Percentiles rank a stretch among this genome's conserved stretches.
These are phyloP conservation scores for Pseudogymnoascus sp. DNA, from an alignment of 2,329 filamentous ascomycete genomes.

Conservation along the genomic window DNA sequence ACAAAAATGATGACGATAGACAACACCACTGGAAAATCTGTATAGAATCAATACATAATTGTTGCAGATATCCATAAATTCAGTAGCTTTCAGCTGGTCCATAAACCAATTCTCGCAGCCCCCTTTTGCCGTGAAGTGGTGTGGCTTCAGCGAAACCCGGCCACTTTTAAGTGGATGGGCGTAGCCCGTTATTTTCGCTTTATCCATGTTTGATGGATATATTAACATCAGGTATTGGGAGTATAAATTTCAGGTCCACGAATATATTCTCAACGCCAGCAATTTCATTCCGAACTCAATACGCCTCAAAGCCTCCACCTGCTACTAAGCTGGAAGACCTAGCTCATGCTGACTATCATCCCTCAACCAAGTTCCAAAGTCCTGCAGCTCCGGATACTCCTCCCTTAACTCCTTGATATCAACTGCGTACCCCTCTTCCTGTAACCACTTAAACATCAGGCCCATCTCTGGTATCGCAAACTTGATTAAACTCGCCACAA, in stretches of 20 bases:
- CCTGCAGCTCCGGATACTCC: slow-evolving; percentile 36
- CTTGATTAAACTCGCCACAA: slow-evolving; percentile 22
- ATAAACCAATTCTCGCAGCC: background rate
- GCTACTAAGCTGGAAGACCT: background rate
- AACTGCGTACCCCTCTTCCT: slow-evolving; percentile 25
- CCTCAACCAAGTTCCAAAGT: slow-evolving; percentile 40
- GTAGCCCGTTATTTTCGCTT: too few relatives aligned
- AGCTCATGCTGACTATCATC: slow-evolving; percentile 26
- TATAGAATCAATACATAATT: background rate
- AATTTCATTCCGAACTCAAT: background rate
- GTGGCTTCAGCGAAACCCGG: too few relatives aligned
- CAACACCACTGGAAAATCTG: background rate
- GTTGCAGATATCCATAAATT: background rate
- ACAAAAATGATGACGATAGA: background rate
- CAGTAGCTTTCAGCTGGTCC: background rate
- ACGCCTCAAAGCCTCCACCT: background rate
- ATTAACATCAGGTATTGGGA: background rate
- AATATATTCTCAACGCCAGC: background rate
- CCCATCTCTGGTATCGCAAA: slow-evolving; percentile 24
- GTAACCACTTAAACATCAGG: slow-evolving; percentile 28
- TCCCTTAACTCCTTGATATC: slow-evolving; percentile 34
- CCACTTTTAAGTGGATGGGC: too few relatives aligned
- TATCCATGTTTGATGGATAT: too few relatives aligned
- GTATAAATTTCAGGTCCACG: background rate
- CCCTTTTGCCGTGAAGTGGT: too few relatives aligned